phyloP scores from a whole-genome alignment of 768 basidiomycete species.

The Neoboletus magnificus region DNA sequence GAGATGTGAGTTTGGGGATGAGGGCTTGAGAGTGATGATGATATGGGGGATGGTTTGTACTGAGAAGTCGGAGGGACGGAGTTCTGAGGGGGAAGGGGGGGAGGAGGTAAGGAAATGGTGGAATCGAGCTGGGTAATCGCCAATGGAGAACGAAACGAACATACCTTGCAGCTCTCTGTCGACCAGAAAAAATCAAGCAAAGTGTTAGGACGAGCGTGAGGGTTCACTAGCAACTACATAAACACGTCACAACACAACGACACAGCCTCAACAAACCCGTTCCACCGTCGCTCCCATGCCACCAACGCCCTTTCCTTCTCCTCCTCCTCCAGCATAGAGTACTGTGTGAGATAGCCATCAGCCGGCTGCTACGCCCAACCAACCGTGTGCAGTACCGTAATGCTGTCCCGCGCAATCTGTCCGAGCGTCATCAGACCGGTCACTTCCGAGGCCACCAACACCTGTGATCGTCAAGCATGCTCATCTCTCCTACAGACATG shows the following conservation, averaged over 20 bases:
- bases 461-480: slow-evolving; percentile 30
- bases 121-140: slow-evolving; percentile 53
- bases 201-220: slow-evolving; percentile 1
- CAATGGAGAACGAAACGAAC: slow-evolving; percentile 28
- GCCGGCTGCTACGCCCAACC: not conserved
- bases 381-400: slow-evolving; percentile 41
- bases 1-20: slow-evolving; percentile 40
- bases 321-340: slow-evolving; percentile 45
- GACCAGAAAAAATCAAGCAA: not conserved
- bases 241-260: slow-evolving; percentile 17
- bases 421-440: slow-evolving; percentile 59
- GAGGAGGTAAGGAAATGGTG: slow-evolving; percentile 55
- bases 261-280: slow-evolving; percentile 39
- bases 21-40: slow-evolving; percentile 44
- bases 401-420: slow-evolving; percentile 58
- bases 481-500: not conserved
- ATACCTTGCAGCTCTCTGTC: slow-evolving; percentile 29
- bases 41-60: slow-evolving; percentile 37
- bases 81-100: slow-evolving; percentile 52
- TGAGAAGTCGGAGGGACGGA: slow-evolving; percentile 36
- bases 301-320: slow-evolving; percentile 43
- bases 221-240: slow-evolving; percentile 7
- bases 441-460: slow-evolving; percentile 62
- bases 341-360: slow-evolving; percentile 32
- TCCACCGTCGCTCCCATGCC: slow-evolving; percentile 48